Base-by-base conservation (phyloP, 768 basidiomycete genomes). In the Favolaschia claudopus region DNA sequence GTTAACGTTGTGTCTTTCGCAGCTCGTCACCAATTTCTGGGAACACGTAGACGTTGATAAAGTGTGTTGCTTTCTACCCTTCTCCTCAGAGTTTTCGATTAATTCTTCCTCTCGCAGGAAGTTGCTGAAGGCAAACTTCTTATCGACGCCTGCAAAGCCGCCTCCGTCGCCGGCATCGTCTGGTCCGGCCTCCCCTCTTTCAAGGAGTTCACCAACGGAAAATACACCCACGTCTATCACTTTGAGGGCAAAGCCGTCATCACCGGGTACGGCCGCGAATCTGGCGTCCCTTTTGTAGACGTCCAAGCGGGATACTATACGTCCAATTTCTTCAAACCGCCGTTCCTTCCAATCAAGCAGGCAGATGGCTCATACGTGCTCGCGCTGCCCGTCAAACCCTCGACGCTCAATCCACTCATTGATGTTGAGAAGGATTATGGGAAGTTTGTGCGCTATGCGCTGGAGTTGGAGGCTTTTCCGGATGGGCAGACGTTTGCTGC, bases 21-120 rank as follows among this genome's bases (percentile, higher is more conserved):
- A 39, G 28, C 12, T 49, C 19, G 55, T 64, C 20, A 64, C 63
- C 3, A 64, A 64, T 36, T 64, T 55, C 49, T 64, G 63, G 63
- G 63, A 64, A 31, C 63, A 64, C 33, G 36, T 51, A 15, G 46
- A 60, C 28, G 53, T 55, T 12, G 37, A 51, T 1, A 34, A 50
- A 44, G 61, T 63, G 37, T 15, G 56, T n/a, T 22, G 17, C 7
- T 46, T 9, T 19, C 31, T 5, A 25, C 22, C 6, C 9, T 33
- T 22, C n/a, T 17, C 7, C 31, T 24, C n/a, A n/a, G n/a, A n/a
- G n/a, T n/a, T 12, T 7, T 15, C 47, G 7, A 20, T 17, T 20
- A 14, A 34, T 12, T 45, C 12, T 9, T 20, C 22, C 19, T 31
- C 19, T 13, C 20, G 6, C 31, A 63, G 61, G 63, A 64, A 53